These are phyloP conservation scores for Saturnispora saitoi DNA, from an alignment of 805 yeast species.

Conservation along the genomic window DNA sequence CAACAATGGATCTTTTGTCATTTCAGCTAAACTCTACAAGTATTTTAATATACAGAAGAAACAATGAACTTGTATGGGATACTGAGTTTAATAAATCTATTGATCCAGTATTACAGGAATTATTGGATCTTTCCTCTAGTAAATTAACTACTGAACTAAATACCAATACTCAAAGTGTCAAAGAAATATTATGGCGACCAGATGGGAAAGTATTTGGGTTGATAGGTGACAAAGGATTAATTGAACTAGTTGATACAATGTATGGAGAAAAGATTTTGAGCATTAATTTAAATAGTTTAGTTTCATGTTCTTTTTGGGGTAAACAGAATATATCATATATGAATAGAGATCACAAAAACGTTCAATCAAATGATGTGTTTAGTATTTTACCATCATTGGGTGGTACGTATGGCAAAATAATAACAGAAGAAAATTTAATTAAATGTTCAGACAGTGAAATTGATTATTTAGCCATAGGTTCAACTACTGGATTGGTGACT, in stretches of 20 bases:
- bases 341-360: neutral
- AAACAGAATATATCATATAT: neutral
- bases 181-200: conserved; percentile 21
- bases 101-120: conserved; percentile 5
- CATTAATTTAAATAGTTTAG: conserved; percentile 12
- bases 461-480: conserved; percentile 24
- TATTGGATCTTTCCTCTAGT: neutral
- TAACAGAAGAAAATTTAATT: conserved; percentile 19
- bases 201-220: conserved; percentile 28
- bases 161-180: neutral
- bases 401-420: conserved; percentile 5
- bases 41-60: conserved; percentile 26
- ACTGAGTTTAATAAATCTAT: conserved; percentile 10
- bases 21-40: conserved; percentile 23
- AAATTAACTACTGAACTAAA: neutral
- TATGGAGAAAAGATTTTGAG: conserved; percentile 22
- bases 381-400: conserved; percentile 9
- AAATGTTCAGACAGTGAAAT: conserved; percentile 19
- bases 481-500: conserved; percentile 18
- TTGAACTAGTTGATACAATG: conserved; percentile 24
- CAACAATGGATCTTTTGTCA: conserved; percentile 29
- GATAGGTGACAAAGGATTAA: conserved; percentile 17
- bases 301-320: conserved; percentile 20
- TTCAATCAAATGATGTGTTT: neutral
- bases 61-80: conserved; percentile 29